Base-by-base conservation (phyloP, 78 protist genomes). In the Paulinella micropora region DNA sequence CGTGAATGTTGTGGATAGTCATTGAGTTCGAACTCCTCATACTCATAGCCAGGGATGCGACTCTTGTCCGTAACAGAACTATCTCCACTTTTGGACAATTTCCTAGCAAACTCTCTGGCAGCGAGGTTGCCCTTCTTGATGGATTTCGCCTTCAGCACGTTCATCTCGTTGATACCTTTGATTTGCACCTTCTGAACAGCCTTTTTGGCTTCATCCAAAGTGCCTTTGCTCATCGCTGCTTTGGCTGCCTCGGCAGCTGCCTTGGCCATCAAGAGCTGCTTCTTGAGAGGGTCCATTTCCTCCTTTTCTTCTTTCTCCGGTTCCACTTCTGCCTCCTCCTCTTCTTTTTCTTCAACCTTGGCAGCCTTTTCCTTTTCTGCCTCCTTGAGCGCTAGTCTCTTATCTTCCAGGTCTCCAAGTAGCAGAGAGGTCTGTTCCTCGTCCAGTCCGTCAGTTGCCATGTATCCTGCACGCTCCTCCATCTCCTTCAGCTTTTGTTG, bases 1-100 rank as follows among this genome's bases (percentile, higher is more conserved):
- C 98, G 89, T 23, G 96, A 96, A 35, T 90, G 90, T 89, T 95
- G 95, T 0, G 98, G 95, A 41, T 89, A 96, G 87, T 96, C 98
- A 91, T 96, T 96, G 90, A 96, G 94, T 89, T 96, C 98, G 77
- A 96, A 31, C 91, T 96, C 98, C 37, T 81, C 84, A 15, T 15
- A 31, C 38, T 28, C 6, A 29, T 28, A 81, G 37, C 23, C 84
- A 34, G 73, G 73, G 15, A 51, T 51, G 73, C 32, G 73, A 51
- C 73, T 23, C 73, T 51, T 51, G 15, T 51, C 73, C 73, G 32
- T 51, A 23, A 23, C 15, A 23, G 6, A 6, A 6, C 73, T 51
- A 23, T 51, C 6, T 51, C 32, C 73, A 51, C 15, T 23, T 51
- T 6, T 51, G 15, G 6, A 51, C 73, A 51, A 23, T 6, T 23